Conservation (phyloP, 2,329 filamentous ascomycete genomes). For the Fusarium bulbicola region DNA sequence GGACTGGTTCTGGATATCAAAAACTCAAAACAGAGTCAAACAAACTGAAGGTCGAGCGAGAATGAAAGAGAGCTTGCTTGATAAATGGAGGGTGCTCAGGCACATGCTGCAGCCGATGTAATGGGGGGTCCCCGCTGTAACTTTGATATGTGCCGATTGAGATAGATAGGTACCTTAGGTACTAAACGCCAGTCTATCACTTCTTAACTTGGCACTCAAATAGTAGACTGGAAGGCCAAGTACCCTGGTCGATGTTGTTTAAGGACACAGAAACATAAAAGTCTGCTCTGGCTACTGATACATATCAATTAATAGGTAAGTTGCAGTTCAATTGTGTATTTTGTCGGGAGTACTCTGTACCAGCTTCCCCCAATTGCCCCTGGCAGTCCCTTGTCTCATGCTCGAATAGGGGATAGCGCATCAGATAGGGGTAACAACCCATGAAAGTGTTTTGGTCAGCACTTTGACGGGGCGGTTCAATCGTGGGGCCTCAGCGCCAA, state of each 20-base stretch:
- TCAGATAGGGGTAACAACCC: constrained; percentile 36
- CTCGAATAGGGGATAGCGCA: constrained; percentile 37
- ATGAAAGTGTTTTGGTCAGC: constrained; percentile 31
- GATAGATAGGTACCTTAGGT: background rate
- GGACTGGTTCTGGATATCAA: constrained; percentile 25
- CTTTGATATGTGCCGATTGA: background rate
- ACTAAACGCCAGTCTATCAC: background rate
- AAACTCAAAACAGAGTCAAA: constrained; percentile 34
- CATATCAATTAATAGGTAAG: constrained; percentile 5
- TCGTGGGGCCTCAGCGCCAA: constrained; percentile 24
- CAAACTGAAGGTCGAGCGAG: constrained; percentile 19
- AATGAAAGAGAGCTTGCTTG: constrained; percentile 26
- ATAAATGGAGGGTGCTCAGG: constrained; percentile 24
- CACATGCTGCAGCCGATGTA: constrained; percentile 29
- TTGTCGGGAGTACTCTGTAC: background rate
- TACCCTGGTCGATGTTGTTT: background rate
- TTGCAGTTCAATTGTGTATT: background rate
- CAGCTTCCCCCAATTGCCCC: constrained; percentile 22
- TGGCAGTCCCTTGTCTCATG: constrained; percentile 33
- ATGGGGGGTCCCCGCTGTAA: constrained; percentile 3
- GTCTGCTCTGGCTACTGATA: background rate
- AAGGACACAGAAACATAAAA: constrained; percentile 12
- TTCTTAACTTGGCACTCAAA: constrained; percentile 13
- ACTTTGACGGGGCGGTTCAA: background rate
- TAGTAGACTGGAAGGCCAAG: background rate